Evolutionary conservation across 371 early-diverging fungal species (phyloP), one percentile per base, ranked within the genome.

Genomic region (Batkoa obscura): DNA sequence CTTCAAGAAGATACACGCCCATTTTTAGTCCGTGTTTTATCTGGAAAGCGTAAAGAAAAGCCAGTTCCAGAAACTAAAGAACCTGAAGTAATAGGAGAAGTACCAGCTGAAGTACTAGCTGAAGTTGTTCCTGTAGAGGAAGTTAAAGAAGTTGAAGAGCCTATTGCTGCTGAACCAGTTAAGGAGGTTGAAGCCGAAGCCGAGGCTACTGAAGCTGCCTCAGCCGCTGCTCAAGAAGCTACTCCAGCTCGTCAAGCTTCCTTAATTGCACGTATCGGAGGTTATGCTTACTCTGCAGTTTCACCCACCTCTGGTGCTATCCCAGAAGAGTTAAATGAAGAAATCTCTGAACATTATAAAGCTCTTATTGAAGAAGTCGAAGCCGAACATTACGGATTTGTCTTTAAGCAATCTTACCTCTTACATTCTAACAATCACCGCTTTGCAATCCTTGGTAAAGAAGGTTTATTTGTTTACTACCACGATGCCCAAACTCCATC

Each of bases 391-490:
- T 23, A 15, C 31, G 56, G 56, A 15, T 41, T 42, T 34, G n/a
- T 55, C 13, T 55, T 31, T 31, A 55, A 55, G 35, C 56, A 55
- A 42, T 41, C 43, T n/a, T 15, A 17, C 8, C 15, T 55, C 30
- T 15, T 55, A 1, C 42, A 42, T 17, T 33, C 56, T 17, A 41
- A 43, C 43, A 42, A 55, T 17, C 30, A 13, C 6, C 13, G 56
- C 13, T 55, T 35, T 15, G 42, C 46, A 43, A 55, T 55, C 36
- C 37, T 55, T n/a, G 5, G 30, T 9, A 55, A 41, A 17, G 56
- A 55, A 8, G 56, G 56, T 43, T 33, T 32, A 1, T 55, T 55
- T 17, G 17, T 31, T 10, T 55, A 55, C 56, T 55, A 45, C 56
- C 56, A 34, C 36, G 32, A 15, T 5, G 43, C 42, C 46, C 56